Conservation (phyloP, 2,329 filamentous ascomycete genomes). For the Sarocladium kiliense region DNA sequence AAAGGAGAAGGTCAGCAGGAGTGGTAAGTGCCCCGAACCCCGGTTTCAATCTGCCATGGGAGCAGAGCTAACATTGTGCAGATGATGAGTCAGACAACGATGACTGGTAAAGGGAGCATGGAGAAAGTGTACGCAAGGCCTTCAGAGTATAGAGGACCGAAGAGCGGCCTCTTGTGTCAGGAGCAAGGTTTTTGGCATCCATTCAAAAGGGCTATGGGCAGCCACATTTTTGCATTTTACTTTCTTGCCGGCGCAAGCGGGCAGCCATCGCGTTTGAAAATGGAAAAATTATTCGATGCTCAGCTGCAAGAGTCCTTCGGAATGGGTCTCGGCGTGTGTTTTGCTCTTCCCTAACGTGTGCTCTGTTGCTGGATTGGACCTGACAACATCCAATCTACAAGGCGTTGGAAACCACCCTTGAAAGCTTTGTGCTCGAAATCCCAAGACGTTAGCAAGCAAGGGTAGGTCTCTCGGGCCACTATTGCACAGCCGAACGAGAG, state of each 20-base stretch:
- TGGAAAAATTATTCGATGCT: too few relatives aligned
- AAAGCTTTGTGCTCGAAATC: too few relatives aligned
- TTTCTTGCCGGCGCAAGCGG: constrained; percentile 7
- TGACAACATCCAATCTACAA: too few relatives aligned
- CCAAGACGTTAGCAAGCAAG: too few relatives aligned
- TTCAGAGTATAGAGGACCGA: not conserved
- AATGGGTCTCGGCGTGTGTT: too few relatives aligned
- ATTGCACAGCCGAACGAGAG: too few relatives aligned
- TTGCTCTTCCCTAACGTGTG: too few relatives aligned
- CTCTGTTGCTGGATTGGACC: too few relatives aligned
- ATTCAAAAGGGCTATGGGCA: not conserved
- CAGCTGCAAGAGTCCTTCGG: too few relatives aligned
- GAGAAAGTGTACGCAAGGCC: not conserved
- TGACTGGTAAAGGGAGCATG: constrained; percentile 52
- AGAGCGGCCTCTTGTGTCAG: not conserved
- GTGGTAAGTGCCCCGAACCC: constrained; percentile 70
- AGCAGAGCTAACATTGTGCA: constrained; percentile 27
- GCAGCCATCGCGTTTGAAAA: not conserved
- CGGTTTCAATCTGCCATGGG: not conserved
- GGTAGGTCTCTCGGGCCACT: too few relatives aligned
- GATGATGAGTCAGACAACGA: constrained; percentile 76
- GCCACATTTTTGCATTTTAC: not conserved
- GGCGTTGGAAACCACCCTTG: too few relatives aligned
- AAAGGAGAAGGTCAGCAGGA: constrained; percentile 91
- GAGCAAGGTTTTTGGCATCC: not conserved